A percentile compares a stretch with the other conserved stretches of the same genome.
Conservation (phyloP, 306 rosid species). For the Acacia acuminata region DNA sequence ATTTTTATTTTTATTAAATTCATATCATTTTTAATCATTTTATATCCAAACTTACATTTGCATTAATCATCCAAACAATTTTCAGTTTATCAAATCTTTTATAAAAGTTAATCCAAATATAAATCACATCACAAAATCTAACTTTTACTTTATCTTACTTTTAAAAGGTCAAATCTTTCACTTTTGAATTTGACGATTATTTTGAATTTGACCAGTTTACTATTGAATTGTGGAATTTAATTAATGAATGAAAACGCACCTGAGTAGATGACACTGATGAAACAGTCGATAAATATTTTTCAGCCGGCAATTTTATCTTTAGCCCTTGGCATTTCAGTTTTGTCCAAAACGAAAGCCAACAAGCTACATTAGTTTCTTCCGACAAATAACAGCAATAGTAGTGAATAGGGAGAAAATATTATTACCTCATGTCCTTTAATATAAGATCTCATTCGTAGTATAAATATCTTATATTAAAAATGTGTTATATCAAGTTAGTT, state of each 20-base stretch:
- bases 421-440: no score
- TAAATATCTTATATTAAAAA: no score
- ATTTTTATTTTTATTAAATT: no score
- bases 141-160: no score
- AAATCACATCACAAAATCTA: no score
- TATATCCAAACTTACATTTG: no score
- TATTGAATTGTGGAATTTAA: not conserved
- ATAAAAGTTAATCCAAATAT: no score
- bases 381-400: not conserved
- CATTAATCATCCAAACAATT: no score
- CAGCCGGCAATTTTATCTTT: not conserved
- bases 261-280: not conserved
- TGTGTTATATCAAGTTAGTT: not conserved
- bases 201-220: not conserved
- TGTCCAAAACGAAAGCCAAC: not conserved
- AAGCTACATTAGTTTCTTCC: not conserved
- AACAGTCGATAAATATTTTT: not conserved
- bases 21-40: no score
- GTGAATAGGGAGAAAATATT: not conserved
- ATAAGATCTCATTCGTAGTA: no score
- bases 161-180: no score
- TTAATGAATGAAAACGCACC: not conserved
- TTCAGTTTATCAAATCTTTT: no score
- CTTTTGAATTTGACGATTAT: not conserved
- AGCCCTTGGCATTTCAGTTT: not conserved